A percentile compares a stretch with the other conserved stretches of the same genome.
Evolutionary conservation across 2,329 filamentous ascomycete genomes (phyloP).

Genomic region (Colletotrichum orbiculare): DNA sequence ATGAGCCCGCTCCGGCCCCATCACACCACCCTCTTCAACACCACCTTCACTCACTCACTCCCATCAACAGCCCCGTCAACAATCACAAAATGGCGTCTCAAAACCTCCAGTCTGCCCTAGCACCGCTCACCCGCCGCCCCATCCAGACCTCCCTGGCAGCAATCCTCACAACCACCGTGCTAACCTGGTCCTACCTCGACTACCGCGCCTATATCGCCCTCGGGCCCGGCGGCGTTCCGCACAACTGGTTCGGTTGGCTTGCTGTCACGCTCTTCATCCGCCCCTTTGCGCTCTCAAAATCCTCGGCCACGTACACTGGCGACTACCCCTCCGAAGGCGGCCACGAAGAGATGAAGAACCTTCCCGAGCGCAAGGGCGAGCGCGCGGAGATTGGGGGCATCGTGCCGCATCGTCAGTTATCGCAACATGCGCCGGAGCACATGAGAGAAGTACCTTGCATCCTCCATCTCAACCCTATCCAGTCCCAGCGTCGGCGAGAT

Average conservation of each 20-base stretch:
- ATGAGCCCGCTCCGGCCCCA: too few relatives aligned
- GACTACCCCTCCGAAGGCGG: slow-evolving; percentile 23
- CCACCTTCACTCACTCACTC: too few relatives aligned
- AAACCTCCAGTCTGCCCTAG: not conserved
- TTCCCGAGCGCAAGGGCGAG: slow-evolving; percentile 2
- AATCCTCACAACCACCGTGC: not conserved
- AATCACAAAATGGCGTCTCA: slow-evolving; percentile 1
- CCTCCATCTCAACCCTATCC: not conserved
- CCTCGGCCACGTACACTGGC: slow-evolving; percentile 12
- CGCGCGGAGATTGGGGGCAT: slow-evolving; percentile 25
- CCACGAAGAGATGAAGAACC: slow-evolving; percentile 8
- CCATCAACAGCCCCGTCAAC: too few relatives aligned
- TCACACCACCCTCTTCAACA: too few relatives aligned
- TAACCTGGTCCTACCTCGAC: slow-evolving; percentile 26
- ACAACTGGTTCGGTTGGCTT: slow-evolving; percentile 55
- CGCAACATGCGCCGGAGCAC: slow-evolving; percentile 29
- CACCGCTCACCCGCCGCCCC: slow-evolving; percentile 6
- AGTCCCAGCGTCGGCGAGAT: not conserved
- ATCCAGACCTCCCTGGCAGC: slow-evolving; percentile 3
- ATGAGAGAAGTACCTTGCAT: slow-evolving; percentile 16
- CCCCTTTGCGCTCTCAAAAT: slow-evolving; percentile 25
- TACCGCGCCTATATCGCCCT: slow-evolving; percentile 55
- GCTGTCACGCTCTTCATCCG: slow-evolving; percentile 35
- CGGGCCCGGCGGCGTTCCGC: slow-evolving; percentile 56
- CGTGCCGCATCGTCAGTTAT: slow-evolving; percentile 32